Evolutionary conservation across 805 yeast genomes (phyloP).

Genomic region (Lipomyces anomalus): DNA sequence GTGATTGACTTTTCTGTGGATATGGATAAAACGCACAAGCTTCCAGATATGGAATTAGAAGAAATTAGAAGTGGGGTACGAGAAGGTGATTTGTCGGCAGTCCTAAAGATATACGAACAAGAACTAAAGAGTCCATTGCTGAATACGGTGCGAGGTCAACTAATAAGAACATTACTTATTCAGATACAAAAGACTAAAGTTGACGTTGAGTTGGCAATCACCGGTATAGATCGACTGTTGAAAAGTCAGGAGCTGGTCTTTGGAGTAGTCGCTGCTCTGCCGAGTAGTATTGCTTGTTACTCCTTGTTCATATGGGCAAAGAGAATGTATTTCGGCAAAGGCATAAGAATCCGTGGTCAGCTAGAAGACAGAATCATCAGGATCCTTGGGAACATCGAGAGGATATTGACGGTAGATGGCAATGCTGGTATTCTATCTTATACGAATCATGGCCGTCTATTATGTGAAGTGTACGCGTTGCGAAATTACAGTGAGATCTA

Average conservation of each 20-base stretch:
- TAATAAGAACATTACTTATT: conserved; percentile 71
- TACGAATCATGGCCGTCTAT: conserved; percentile 51
- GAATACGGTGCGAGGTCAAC: conserved; percentile 59
- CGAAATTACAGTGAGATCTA: conserved; percentile 45
- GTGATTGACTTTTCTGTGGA: conserved; percentile 62
- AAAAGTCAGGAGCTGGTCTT: conserved; percentile 92
- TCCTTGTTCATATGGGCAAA: conserved; percentile 5
- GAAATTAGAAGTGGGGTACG: conserved; percentile 47
- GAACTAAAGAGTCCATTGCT: conserved; percentile 67
- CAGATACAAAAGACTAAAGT: conserved; percentile 96
- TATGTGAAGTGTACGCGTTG: conserved; percentile 60
- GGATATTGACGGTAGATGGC: conserved; percentile 40
- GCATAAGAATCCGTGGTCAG: conserved; percentile 29
- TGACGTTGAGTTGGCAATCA: conserved; percentile 84
- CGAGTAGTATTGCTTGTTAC: conserved; percentile 49
- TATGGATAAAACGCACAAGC: conserved; percentile 10
- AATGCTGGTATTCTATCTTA: conserved; percentile 32
- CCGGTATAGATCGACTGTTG: conserved; percentile 82
- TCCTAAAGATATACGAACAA: conserved; percentile 73
- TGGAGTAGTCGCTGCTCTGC: conserved; percentile 84
- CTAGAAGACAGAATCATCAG: conserved; percentile 33
- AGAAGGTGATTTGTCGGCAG: conserved; percentile 71
- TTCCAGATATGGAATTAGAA: conserved; percentile 16
- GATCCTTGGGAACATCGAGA: conserved; percentile 54
- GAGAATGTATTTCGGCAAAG: conserved; percentile 32